phyloP scores from a whole-genome alignment of 805 yeast species.

The Starmerella sirachaensis region DNA sequence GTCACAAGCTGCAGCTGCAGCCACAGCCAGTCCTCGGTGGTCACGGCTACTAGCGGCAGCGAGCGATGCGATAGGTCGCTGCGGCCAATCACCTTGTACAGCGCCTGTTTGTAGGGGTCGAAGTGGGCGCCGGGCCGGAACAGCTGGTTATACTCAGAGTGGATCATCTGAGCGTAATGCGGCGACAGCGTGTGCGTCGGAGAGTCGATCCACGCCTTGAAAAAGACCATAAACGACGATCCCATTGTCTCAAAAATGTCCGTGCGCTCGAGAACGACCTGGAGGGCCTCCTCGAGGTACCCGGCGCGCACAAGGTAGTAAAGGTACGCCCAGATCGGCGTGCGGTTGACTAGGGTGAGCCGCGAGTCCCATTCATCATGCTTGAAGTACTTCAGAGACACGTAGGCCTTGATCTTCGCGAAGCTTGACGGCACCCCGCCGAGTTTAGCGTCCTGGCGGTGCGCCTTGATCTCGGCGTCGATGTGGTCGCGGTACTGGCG shows the following conservation, averaged over 20 bases:
- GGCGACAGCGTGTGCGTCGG: slow-evolving; percentile 45
- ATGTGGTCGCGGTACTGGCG: slow-evolving; percentile 65
- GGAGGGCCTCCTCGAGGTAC: slow-evolving; percentile 61
- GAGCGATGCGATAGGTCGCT: slow-evolving; percentile 54
- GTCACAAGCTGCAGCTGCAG: slow-evolving; percentile 67
- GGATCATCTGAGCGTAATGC: slow-evolving; percentile 56
- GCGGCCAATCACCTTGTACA: slow-evolving; percentile 85
- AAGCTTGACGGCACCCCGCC: slow-evolving; percentile 63
- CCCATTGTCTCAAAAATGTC: slow-evolving; percentile 75
- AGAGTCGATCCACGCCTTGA: slow-evolving; percentile 55
- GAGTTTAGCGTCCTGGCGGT: slow-evolving; percentile 35
- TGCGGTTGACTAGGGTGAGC: slow-evolving; percentile 58
- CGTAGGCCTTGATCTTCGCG: slow-evolving; percentile 59
- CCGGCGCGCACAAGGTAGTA: slow-evolving; percentile 83
- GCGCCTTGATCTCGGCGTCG: slow-evolving; percentile 49
- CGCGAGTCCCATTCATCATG: slow-evolving; percentile 41
- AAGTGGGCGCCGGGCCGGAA: slow-evolving; percentile 54
- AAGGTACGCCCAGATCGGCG: slow-evolving; percentile 89
- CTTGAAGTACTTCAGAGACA: slow-evolving; percentile 33
- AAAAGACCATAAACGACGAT: slow-evolving; percentile 66
- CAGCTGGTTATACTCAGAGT: slow-evolving; percentile 72
- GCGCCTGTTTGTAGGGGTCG: slow-evolving; percentile 84
- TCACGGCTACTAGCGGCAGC: slow-evolving; percentile 56
- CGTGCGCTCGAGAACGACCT: slow-evolving; percentile 49
- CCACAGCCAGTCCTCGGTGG: slow-evolving; percentile 97